Evolutionary conservation across 164 flowering plant species (phyloP), one percentile per base, ranked within the genome.

Genomic region (Protea cynaroides): DNA sequence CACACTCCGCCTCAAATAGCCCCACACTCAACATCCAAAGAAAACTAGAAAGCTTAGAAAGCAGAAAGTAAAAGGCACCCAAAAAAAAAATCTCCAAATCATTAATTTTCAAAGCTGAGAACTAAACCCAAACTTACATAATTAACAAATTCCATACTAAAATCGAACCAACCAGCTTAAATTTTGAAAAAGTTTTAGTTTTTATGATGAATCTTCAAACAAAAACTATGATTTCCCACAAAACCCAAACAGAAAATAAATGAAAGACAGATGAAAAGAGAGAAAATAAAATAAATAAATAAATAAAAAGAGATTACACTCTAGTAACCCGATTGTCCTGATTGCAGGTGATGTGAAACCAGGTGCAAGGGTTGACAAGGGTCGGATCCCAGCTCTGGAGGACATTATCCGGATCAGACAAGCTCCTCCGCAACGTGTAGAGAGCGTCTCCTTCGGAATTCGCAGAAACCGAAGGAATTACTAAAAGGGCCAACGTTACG

Each of bases 371-470:
- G 62, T 79, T 84, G 5, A 91, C 97, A 18, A 91, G 86, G 46
- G 80, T 87, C 24, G 87, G 92, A 82, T 89, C 94, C 96, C 97
- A 91, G 84, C 97, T 91, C 81, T 86, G 85, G 17, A 87, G 85
- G 13, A 86, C 88, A 77, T 86, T 80, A 61, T 86, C 88, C 17
- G 96, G 96, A 75, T 91, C 97, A 17, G 81, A 69, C 55, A 91
- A 65, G 82, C 89, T 83, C 70, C 77, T 69, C 7, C 89, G 72
- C 14, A 91, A 75, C 17, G 92, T 73, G 75, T 71, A 83, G 3
- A 91, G 79, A 61, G 94, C 94, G 59, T 89, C 92, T 8, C 96
- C 92, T 69, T 88, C 93, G 11, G 85, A 79, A 76, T 86, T 91
- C 0, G 72, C 76, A 34, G 29, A 38, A 52, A 43, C 81, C 11